Percentiles rank a stretch among this genome's conserved stretches.
Evolutionary conservation across 2,329 filamentous ascomycete genomes (phyloP).

Genomic region (Pezicula rhizophila): DNA sequence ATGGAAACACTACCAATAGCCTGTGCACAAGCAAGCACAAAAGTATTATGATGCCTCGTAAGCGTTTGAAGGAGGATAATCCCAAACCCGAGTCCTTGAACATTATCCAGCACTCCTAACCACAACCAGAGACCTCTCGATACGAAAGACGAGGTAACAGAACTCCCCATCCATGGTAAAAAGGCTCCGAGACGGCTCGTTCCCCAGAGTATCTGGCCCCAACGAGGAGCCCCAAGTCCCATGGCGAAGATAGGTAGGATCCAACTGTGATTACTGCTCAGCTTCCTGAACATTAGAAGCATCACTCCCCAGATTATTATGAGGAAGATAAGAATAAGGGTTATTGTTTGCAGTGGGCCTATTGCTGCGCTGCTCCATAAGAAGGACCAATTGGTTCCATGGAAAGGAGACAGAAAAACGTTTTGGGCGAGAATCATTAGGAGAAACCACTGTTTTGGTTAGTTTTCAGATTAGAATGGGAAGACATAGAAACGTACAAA

Average conservation of each 20-base stretch:
- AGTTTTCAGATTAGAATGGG: background rate
- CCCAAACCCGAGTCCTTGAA: conserved; percentile 59
- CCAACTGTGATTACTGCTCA: conserved; percentile 32
- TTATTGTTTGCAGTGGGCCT: background rate
- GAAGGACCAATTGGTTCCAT: background rate
- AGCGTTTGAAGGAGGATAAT: conserved; percentile 61
- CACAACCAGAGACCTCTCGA: conserved; percentile 57
- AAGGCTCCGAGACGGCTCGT: conserved; percentile 52
- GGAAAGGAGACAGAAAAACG: background rate
- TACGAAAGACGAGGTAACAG: conserved; percentile 46
- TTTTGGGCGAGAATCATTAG: background rate
- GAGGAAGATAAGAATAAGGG: background rate
- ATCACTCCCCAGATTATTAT: background rate
- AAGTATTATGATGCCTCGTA: conserved; percentile 56
- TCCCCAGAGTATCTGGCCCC: conserved; percentile 63
- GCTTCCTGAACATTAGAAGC: background rate
- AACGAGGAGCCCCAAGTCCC: conserved; percentile 56
- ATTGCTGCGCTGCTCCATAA: background rate
- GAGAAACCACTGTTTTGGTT: background rate
- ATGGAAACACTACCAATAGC: conserved; percentile 56
- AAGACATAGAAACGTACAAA: background rate
- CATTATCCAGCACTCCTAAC: conserved; percentile 56
- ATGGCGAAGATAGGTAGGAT: conserved; percentile 60
- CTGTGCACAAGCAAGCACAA: conserved; percentile 53
- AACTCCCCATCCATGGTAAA: conserved; percentile 53